These are phyloP conservation scores for Apiosordaria backusii DNA, from an alignment of 495 filamentous ascomycete genomes.

Conservation along the genomic window DNA sequence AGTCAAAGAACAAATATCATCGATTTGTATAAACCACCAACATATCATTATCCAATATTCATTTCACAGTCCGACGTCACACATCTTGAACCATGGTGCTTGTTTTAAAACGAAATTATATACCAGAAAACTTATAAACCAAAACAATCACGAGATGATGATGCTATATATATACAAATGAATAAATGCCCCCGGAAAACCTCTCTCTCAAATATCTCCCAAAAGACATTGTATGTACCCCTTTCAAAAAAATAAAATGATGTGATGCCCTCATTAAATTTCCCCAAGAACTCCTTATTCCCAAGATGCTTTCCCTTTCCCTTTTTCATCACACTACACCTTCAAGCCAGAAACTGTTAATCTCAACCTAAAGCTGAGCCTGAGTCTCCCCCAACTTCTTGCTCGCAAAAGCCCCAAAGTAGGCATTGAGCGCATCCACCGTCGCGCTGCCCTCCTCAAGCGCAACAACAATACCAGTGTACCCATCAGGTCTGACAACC, in stretches of 20 bases:
- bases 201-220: neutral
- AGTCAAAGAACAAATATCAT: too few species aligned
- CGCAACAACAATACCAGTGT: conserved; percentile 71
- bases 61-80: neutral
- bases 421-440: conserved; percentile 75
- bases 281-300: neutral
- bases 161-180: neutral
- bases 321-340: neutral
- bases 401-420: conserved; percentile 66
- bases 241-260: neutral
- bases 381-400: conserved; percentile 36
- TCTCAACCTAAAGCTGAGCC: conserved; percentile 19
- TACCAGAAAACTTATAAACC: neutral
- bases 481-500: conserved; percentile 81
- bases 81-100: neutral
- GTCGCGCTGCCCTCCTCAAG: conserved; percentile 73
- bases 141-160: neutral
- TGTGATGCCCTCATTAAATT: neutral
- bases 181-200: neutral
- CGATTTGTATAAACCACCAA: too few species aligned
- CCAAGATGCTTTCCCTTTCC: neutral
- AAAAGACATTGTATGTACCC: neutral
- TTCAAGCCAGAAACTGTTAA: neutral
- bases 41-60: neutral
- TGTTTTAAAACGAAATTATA: neutral